These are phyloP conservation scores for Jamesozyma jinghongensis DNA, from an alignment of 805 yeast species.

Conservation along the genomic window DNA sequence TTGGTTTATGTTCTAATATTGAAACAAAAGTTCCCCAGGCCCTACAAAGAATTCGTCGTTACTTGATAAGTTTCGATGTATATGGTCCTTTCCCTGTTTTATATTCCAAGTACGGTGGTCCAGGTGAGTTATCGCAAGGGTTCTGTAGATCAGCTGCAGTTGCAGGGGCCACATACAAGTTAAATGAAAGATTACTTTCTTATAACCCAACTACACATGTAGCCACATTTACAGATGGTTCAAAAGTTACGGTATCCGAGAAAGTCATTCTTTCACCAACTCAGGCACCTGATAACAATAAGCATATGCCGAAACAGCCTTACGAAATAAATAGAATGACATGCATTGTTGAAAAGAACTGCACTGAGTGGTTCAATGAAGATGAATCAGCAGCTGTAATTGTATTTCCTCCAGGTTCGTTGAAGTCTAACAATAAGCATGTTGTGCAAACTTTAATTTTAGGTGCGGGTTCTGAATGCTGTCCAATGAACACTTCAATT, in stretches of 20 bases:
- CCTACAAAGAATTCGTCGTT: constrained; percentile 71
- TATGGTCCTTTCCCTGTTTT: constrained; percentile 93
- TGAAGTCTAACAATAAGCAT: constrained; percentile 52
- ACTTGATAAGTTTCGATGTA: constrained; percentile 74
- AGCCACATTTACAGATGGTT: constrained; percentile 70
- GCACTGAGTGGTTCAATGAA: constrained; percentile 86
- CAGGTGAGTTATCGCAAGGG: constrained; percentile 93
- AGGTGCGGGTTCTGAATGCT: constrained; percentile 81
- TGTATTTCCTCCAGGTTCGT: constrained; percentile 82
- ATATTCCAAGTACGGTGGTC: constrained; percentile 88
- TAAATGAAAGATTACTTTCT: constrained; percentile 55
- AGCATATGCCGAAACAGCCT: constrained; percentile 37
- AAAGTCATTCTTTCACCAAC: constrained; percentile 71
- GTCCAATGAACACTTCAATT: constrained; percentile 76
- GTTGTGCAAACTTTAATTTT: constrained; percentile 83
- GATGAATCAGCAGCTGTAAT: constrained; percentile 80
- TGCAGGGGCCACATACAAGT: constrained; percentile 89
- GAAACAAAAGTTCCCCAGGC: constrained; percentile 65
- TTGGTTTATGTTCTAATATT: constrained; percentile 64
- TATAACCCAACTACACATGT: constrained; percentile 59
- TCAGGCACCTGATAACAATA: constrained; percentile 40
- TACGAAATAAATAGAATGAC: constrained; percentile 65
- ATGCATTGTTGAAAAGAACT: constrained; percentile 75
- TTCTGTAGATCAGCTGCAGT: constrained; percentile 97
- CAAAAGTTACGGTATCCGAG: constrained; percentile 65